A percentile compares a stretch with the other conserved stretches of the same genome.
Evolutionary conservation across 1,284 basidiomycete genomes (phyloP).

Genomic region (Dichomitus squalens): DNA sequence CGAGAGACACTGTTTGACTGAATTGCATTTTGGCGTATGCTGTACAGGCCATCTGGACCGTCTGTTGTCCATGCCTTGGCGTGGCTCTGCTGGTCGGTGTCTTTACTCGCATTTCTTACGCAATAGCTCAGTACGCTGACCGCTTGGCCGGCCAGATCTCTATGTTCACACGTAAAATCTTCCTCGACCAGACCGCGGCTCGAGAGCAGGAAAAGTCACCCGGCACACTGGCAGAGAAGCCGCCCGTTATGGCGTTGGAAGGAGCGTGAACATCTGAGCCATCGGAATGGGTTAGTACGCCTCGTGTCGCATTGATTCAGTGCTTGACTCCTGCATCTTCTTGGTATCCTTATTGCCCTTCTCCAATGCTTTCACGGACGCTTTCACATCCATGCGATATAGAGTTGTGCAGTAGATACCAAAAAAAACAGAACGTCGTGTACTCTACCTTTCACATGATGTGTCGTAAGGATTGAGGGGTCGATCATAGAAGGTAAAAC

Average conservation of each 20-base stretch:
- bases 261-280: constrained; percentile 18
- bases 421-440: not conserved
- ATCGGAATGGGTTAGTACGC: constrained; percentile 23
- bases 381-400: constrained; percentile 9
- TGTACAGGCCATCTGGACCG: constrained; percentile 36
- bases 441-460: not conserved
- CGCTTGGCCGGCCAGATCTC: constrained; percentile 27
- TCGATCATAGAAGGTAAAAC: constrained; percentile 3
- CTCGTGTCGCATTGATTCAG: constrained; percentile 19
- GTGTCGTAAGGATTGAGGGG: not conserved
- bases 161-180: constrained; percentile 31
- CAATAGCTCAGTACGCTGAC: constrained; percentile 13
- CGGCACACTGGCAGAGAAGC: not conserved
- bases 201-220: constrained; percentile 18
- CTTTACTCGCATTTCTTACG: constrained; percentile 8
- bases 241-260: constrained; percentile 11
- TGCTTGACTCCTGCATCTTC: constrained; percentile 8
- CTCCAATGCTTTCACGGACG: constrained; percentile 7
- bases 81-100: constrained; percentile 38
- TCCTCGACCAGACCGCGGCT: constrained; percentile 18
- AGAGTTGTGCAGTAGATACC: constrained; percentile 18
- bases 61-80: constrained; percentile 40
- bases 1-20: constrained; percentile 11
- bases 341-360: constrained; percentile 25
- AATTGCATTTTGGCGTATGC: constrained; percentile 8